Percentiles rank a stretch among this genome's conserved stretches.
Conservation (phyloP, 106 monocot genomes). For the Vanilla planifolia region DNA sequence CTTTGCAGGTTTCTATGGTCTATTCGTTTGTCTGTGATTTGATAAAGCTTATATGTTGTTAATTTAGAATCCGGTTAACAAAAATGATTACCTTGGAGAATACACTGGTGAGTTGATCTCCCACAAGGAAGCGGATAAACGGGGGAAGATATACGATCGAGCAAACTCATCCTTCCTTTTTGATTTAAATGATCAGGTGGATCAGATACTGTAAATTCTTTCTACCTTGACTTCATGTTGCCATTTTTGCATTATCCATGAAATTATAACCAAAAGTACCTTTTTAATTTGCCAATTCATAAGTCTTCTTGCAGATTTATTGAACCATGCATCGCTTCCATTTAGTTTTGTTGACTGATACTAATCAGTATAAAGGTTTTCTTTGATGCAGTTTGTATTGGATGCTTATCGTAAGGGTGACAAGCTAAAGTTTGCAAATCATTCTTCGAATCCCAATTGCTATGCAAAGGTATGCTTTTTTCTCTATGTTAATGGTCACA, state of each 20-base stretch:
- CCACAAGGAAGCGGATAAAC: slow-evolving; percentile 97
- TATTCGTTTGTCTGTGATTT: background rate
- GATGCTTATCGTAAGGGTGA: slow-evolving; percentile 99
- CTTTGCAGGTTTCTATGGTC: background rate
- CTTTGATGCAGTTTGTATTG: slow-evolving; percentile 67
- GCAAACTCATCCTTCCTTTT: slow-evolving; percentile 98
- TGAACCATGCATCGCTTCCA: too few species aligned
- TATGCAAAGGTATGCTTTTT: slow-evolving; percentile 78
- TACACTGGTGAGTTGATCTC: slow-evolving; percentile 97
- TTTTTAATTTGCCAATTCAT: too few species aligned
- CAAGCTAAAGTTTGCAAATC: slow-evolving; percentile 96
- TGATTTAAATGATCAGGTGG: slow-evolving; percentile 96
- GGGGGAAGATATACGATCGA: slow-evolving; percentile 98
- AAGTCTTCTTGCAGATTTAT: too few species aligned
- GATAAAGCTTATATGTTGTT: background rate
- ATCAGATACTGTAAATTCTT: too few species aligned
- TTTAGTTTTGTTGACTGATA: too few species aligned
- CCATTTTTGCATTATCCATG: too few species aligned
- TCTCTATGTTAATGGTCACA: background rate
- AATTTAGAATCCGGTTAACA: slow-evolving; percentile 80
- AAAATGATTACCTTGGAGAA: slow-evolving; percentile 97
- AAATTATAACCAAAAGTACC: too few species aligned
- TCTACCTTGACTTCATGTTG: too few species aligned
- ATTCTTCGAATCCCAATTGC: slow-evolving; percentile 90
- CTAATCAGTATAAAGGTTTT: too few species aligned